Evolutionary conservation across 2,329 filamentous ascomycete species (phyloP).

Genomic region (Nothophaeocryptopus gaeumannii): DNA sequence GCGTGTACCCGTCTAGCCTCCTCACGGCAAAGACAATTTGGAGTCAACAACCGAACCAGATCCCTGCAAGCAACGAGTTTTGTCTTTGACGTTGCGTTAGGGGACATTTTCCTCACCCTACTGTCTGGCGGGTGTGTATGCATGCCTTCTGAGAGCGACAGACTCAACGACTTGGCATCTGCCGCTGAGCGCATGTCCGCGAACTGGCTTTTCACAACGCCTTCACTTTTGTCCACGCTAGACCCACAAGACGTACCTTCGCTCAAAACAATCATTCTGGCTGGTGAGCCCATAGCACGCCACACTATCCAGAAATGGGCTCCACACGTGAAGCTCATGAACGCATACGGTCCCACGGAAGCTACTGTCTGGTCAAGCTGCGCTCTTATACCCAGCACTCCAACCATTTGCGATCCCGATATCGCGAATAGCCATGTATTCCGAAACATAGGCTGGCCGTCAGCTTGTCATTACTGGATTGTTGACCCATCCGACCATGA

Average conservation of each 20-base stretch:
- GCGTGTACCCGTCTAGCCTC: too few relatives aligned
- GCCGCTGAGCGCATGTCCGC: background rate
- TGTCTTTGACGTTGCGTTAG: slow-evolving; percentile 21
- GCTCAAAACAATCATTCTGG: background rate
- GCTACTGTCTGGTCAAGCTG: too few relatives aligned
- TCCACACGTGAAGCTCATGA: background rate
- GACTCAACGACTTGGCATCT: background rate
- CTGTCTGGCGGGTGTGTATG: slow-evolving; percentile 2
- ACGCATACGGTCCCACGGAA: slow-evolving; percentile 1
- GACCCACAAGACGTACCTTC: background rate
- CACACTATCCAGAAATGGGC: background rate
- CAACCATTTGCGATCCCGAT: too few relatives aligned
- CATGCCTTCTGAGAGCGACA: slow-evolving; percentile 1
- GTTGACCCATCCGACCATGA: too few relatives aligned
- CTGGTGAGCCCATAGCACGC: background rate
- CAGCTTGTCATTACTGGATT: too few relatives aligned
- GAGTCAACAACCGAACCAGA: slow-evolving; percentile 6
- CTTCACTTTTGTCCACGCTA: background rate
- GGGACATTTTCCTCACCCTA: background rate
- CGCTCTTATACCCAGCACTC: too few relatives aligned
- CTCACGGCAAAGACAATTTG: background rate
- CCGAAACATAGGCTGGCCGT: too few relatives aligned
- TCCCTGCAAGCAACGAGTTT: slow-evolving; percentile 25
- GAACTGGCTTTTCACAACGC: background rate
- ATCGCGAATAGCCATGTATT: too few relatives aligned